Evolutionary conservation across 1,284 basidiomycete genomes (phyloP).

Genomic region (Microbotryum silenes-acaulis): DNA sequence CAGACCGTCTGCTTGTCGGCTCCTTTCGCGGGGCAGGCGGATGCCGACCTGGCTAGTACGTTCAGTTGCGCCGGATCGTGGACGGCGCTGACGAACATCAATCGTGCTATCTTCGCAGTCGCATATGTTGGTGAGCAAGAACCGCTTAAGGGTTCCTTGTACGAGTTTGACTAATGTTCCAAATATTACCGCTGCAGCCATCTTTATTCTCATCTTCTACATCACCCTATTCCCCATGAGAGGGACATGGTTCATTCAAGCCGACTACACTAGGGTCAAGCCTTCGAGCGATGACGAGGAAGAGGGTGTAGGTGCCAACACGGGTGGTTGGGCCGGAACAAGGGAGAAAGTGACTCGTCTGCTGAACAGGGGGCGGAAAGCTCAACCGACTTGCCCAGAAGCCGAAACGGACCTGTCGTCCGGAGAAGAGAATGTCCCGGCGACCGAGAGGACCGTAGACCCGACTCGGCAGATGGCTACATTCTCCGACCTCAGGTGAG

Average conservation of each 20-base stretch:
- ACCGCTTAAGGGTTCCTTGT: too few relatives aligned
- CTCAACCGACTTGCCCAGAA: too few relatives aligned
- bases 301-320: neutral
- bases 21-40: constrained; percentile 14
- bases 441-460: too few relatives aligned
- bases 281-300: neutral
- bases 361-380: too few relatives aligned
- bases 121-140: neutral
- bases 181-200: too few relatives aligned
- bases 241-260: constrained; percentile 8
- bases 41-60: constrained; percentile 39
- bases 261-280: constrained; percentile 12
- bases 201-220: constrained; percentile 10
- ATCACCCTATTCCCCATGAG: constrained; percentile 15
- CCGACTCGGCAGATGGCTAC: too few relatives aligned
- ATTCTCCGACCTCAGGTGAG: too few relatives aligned
- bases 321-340: too few relatives aligned
- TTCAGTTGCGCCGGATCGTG: neutral
- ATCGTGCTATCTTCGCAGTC: neutral
- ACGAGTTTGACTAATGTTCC: too few relatives aligned
- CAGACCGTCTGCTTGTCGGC: constrained; percentile 11
- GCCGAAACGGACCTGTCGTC: too few relatives aligned
- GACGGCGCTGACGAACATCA: neutral
- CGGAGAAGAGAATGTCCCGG: too few relatives aligned
- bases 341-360: too few relatives aligned